Evolutionary conservation across 2,329 filamentous ascomycete species (phyloP).

Genomic region (Diplodia intermedia): DNA sequence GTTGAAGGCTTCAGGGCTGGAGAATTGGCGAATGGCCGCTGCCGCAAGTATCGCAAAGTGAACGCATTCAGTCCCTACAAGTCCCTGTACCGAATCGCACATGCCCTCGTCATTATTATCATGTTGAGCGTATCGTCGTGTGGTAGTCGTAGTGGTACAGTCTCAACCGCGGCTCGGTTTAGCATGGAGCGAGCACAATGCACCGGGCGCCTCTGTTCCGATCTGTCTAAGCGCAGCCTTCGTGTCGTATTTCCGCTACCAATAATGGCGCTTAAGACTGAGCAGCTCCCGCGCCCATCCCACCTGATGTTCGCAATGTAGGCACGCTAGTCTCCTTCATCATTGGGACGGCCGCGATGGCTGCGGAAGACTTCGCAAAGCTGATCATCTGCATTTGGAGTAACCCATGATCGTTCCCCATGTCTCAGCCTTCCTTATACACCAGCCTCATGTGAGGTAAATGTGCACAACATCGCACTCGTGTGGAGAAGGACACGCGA

Average conservation of each 20-base stretch:
- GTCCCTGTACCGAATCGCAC: neutral
- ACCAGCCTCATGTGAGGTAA: constrained; percentile 9
- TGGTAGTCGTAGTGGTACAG: neutral
- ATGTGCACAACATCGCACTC: neutral
- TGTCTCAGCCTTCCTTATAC: neutral
- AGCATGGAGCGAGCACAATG: neutral
- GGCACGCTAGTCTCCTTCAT: neutral
- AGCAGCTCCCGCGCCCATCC: neutral
- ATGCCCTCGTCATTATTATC: neutral
- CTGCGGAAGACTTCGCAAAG: neutral
- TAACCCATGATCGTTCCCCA: neutral
- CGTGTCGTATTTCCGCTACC: neutral
- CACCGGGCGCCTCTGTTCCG: constrained; percentile 5
- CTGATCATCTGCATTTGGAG: neutral
- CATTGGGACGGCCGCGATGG: neutral
- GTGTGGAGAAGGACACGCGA: neutral
- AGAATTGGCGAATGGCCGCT: neutral
- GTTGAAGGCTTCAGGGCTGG: neutral
- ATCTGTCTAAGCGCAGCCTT: too few species aligned
- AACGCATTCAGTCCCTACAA: neutral
- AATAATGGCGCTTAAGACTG: neutral
- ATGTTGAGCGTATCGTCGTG: neutral
- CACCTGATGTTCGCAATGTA: neutral
- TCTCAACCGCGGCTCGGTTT: neutral
- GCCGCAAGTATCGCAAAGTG: neutral